Evolutionary conservation across 257 asterid genomes (phyloP).

Genomic region (Orobanche coerulescens): DNA sequence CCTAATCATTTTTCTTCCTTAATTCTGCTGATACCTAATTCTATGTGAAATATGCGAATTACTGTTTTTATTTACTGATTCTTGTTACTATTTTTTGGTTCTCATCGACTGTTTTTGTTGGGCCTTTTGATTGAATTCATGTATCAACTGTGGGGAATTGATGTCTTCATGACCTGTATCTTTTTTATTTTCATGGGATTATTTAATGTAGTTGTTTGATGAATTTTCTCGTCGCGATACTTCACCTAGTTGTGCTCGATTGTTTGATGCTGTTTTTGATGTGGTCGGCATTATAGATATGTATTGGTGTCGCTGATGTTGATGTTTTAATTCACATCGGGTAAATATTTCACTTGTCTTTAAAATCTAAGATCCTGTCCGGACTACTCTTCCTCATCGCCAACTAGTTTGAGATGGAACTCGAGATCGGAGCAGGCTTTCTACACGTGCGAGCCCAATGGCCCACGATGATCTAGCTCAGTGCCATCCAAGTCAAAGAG

Average conservation of each 20-base stretch:
- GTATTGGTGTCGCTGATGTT: too few relatives aligned
- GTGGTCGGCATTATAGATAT: background rate
- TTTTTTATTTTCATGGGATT: background rate
- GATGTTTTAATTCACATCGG: too few relatives aligned
- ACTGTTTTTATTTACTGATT: background rate
- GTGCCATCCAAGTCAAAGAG: too few relatives aligned
- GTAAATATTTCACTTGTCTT: too few relatives aligned
- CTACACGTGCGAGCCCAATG: too few relatives aligned
- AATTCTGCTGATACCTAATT: background rate
- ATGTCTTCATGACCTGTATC: background rate
- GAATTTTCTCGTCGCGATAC: constrained; percentile 10
- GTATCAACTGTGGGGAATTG: background rate
- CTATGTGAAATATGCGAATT: background rate
- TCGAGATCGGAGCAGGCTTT: too few relatives aligned
- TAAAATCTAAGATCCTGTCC: too few relatives aligned
- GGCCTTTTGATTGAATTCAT: background rate
- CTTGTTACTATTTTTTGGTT: background rate
- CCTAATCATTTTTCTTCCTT: background rate
- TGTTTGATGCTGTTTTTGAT: background rate
- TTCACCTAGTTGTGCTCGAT: background rate
- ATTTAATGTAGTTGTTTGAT: constrained; percentile 4
- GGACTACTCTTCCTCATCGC: too few relatives aligned
- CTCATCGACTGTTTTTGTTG: background rate
- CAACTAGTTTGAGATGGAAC: too few relatives aligned
- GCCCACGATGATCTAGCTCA: too few relatives aligned